These are phyloP conservation scores for Cadophora sp. DNA, from an alignment of 2,329 filamentous ascomycete genomes.

Conservation along the genomic window DNA sequence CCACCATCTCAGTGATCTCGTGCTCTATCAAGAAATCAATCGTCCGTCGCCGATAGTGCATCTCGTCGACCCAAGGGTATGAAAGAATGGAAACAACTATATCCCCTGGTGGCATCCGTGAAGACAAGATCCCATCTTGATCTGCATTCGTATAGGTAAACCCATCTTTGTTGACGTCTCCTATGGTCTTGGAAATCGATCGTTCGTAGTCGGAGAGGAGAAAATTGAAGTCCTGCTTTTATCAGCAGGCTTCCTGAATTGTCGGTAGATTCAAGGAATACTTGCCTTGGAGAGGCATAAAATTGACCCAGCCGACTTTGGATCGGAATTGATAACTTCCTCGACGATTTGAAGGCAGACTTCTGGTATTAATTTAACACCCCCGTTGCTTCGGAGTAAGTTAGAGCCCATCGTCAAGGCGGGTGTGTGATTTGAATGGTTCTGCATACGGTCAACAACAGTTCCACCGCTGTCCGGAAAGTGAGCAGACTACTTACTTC, in stretches of 20 bases:
- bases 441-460: not conserved
- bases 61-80: constrained; percentile 37
- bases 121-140: constrained; percentile 23
- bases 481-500: not conserved
- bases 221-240: constrained; percentile 29
- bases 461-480: not conserved
- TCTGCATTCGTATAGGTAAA: constrained; percentile 28
- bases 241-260: constrained; percentile 15
- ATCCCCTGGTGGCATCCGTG: constrained; percentile 19
- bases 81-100: constrained; percentile 23
- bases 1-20: constrained; percentile 37
- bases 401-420: constrained; percentile 8
- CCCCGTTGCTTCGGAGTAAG: constrained; percentile 28
- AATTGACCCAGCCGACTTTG: constrained; percentile 27
- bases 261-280: not conserved
- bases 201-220: constrained; percentile 36
- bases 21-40: constrained; percentile 34
- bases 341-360: constrained; percentile 35
- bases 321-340: constrained; percentile 30
- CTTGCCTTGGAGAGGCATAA: constrained; percentile 35
- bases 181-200: constrained; percentile 30
- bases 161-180: constrained; percentile 12
- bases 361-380: constrained; percentile 31
- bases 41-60: constrained; percentile 29
- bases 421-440: not conserved